Evolutionary conservation across 306 rosid species (phyloP), one percentile per base, ranked within the genome.

Genomic region (Dryas alaskensis): DNA sequence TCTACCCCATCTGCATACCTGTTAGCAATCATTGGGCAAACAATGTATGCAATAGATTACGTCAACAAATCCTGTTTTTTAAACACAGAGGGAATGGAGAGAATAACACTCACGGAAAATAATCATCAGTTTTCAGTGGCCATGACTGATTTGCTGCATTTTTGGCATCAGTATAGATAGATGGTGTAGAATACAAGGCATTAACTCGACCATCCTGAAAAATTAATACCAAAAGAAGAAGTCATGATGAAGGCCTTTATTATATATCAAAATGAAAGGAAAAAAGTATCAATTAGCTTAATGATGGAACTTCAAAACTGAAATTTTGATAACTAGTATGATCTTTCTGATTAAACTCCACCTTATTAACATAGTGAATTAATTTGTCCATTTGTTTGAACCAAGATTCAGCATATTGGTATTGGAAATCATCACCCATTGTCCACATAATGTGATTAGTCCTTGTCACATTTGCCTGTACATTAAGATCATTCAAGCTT

Each of bases 331-430:
- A 67, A 55, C 44, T 27, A 65, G 49, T 5, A 60, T 67, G 78
- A 42, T 51, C 47, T 48, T 53, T 52, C 39, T 60, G 48, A 64
- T 45, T 43, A 70, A 47, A 44, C 73, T 67, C 10, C 51, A 87
- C 98, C 93, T 86, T 84, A 58, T 93, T 93, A 71, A 89, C 97
- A 81, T 91, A 83, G 85, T 93, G 92, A 85, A 93, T 89, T 22
- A 93, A 73, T 76, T 84, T 93, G 77, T 93, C 98, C 97, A 93
- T 87, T 81, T 93, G 93, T 73, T 84, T 93, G 75, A 91, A 93
- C 98, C 97, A 93, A 66, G 88, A 70, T 74, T 93, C 98, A 5
- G 97, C 98, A 86, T 91, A 89, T 73, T 91, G 97, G 84, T 93
- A 93, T 71, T 49, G 76, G 72, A 93, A 93, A 86, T 93, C 98